These are phyloP conservation scores for Parietichytrium sp. DNA, from an alignment of 108 stramenopile species.

Conservation along the genomic window DNA sequence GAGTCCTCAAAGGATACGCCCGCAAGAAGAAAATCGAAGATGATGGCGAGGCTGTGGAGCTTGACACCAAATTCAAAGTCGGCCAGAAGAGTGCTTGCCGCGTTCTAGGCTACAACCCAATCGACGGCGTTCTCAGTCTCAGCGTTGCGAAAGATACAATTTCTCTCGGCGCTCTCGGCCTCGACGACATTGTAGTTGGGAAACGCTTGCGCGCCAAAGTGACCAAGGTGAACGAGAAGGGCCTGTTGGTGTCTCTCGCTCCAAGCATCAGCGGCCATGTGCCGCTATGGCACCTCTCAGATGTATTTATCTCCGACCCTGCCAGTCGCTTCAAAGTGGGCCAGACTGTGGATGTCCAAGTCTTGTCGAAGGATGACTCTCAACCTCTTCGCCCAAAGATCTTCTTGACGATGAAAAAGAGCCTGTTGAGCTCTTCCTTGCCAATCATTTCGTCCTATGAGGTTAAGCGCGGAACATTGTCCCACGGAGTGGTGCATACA, in stretches of 20 bases:
- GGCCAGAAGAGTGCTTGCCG: neutral
- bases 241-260: neutral
- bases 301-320: constrained; percentile 13
- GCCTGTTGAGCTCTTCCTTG: neutral
- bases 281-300: neutral
- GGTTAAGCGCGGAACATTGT: constrained; percentile 10
- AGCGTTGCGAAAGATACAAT: neutral
- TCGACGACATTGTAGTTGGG: neutral
- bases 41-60: neutral
- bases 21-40: neutral
- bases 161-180: neutral
- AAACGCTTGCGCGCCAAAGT: neutral
- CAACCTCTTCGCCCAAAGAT: neutral
- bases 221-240: constrained; percentile 4
- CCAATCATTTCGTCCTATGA: neutral
- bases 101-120: neutral
- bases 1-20: too few species aligned
- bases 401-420: neutral
- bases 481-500: neutral
- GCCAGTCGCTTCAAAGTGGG: constrained; percentile 30
- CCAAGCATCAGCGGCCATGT: neutral
- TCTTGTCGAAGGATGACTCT: neutral
- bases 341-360: neutral
- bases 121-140: constrained; percentile 3
- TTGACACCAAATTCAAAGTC: constrained; percentile 4